Evolutionary conservation across 805 yeast species (phyloP).

Genomic region (Blastobotrys robertii): DNA sequence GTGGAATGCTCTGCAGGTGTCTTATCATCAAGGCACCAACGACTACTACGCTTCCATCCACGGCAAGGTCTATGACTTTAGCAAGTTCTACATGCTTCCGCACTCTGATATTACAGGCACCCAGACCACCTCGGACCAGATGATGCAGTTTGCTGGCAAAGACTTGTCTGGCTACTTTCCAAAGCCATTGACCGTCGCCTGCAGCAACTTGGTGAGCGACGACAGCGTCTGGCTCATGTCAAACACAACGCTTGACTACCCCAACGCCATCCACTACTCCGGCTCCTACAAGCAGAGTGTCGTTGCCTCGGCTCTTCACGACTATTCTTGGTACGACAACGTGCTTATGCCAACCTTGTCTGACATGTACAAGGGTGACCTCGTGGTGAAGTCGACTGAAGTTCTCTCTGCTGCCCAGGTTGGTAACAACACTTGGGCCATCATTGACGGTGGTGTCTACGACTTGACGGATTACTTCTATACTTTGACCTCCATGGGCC

Average conservation of each 20-base stretch:
- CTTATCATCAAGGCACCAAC: slow-evolving; percentile 55
- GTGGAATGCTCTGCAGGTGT: slow-evolving; percentile 49
- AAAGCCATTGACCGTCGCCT: slow-evolving; percentile 31
- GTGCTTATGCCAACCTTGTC: slow-evolving; percentile 27
- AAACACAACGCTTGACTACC: slow-evolving; percentile 25
- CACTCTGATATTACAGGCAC: slow-evolving; percentile 27
- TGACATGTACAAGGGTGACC: slow-evolving; percentile 28
- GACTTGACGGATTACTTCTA: slow-evolving; percentile 31
- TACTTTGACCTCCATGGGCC: slow-evolving; percentile 23
- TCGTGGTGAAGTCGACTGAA: slow-evolving; percentile 21
- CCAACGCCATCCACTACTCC: slow-evolving; percentile 23
- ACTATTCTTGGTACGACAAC: slow-evolving; percentile 29
- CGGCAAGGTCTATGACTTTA: slow-evolving; percentile 29
- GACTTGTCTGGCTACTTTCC: slow-evolving; percentile 33
- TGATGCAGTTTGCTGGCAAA: slow-evolving; percentile 32
- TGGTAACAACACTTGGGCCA: slow-evolving; percentile 23
- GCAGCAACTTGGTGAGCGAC: slow-evolving; percentile 30
- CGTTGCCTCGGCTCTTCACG: slow-evolving; percentile 25
- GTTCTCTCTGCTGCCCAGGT: slow-evolving; percentile 4
- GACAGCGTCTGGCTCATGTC: slow-evolving; percentile 19
- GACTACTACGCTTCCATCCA: slow-evolving; percentile 35
- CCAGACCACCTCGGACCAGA: slow-evolving; percentile 23
- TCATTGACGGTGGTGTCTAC: slow-evolving; percentile 27
- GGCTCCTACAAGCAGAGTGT: slow-evolving; percentile 24
- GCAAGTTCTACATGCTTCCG: slow-evolving; percentile 27